Base-by-base conservation (phyloP, 768 basidiomycete species). In the Plicaturopsis crispa region DNA sequence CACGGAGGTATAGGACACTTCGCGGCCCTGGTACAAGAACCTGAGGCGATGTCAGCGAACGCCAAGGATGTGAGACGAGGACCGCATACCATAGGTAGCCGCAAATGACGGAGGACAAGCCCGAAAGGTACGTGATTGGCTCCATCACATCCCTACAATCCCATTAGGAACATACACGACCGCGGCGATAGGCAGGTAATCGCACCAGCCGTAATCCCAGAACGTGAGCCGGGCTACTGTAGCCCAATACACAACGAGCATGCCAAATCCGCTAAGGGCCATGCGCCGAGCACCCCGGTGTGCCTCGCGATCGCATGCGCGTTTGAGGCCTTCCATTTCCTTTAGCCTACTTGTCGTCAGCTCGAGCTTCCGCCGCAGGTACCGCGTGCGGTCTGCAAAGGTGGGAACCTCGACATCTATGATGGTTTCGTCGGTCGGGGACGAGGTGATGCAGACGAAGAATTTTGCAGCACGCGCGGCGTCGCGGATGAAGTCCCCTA, bases 81-180 rank as follows among this genome's bases (percentile, higher is more conserved):
- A 22, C 6, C 26, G 14, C 16, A 24, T 33, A 75, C 74, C 75
- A 79, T 2, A 77, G 61, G 49, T 80, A 79, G 2, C 75, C 73
- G n/a, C 70, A 63, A 26, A 79, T 69, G 40, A 80, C 76, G 6
- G 67, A 77, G 0, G 73, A 71, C 5, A 80, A 54, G 4, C 75
- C 76, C 12, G 74, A 77, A n/a, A 80, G 60, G 51, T 80, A 79
- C 3, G 76, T 82, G 30, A 80, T 65, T 0, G 80, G 80, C 50
- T 83, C 79, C 78, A 82, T 82, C 4, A 79, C 55, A 46, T 81
- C 78, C 73, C 72, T 69, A 22, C 48, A 51, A n/a, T n/a, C 5
- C 13, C 30, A 7, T 21, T 16, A 19, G 24, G 33, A 40, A 31
- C 8, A 20, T 33, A 5, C 19, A 24, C 8, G 13, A 31, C 35